Conservation (phyloP, 129 eudicot genomes). For the Lactuca saligna region DNA sequence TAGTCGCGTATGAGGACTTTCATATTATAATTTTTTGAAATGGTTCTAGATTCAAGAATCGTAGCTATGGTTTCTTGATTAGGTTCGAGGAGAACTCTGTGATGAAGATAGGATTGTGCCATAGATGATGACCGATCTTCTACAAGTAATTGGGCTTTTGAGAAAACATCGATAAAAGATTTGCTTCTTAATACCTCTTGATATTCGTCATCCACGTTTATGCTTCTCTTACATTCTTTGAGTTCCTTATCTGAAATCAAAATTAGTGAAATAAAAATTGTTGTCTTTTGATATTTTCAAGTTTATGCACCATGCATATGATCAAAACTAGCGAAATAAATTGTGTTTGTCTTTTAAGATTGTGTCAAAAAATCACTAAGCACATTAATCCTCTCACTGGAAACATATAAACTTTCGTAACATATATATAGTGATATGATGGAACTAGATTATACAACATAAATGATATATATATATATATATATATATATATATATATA, state of each 20-base stretch:
- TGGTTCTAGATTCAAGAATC: slow-evolving; percentile 39
- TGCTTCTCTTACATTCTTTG: slow-evolving; percentile 24
- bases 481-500: too few species aligned
- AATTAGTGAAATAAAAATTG: not conserved
- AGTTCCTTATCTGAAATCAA: slow-evolving; percentile 36
- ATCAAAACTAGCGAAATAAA: too few species aligned
- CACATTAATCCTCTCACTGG: too few species aligned
- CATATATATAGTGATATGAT: too few species aligned
- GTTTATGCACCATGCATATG: not conserved
- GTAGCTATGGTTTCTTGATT: slow-evolving; percentile 46
- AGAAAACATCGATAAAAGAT: slow-evolving; percentile 51
- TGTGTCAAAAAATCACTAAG: too few species aligned
- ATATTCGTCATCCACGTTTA: slow-evolving; percentile 59
- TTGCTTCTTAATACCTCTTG: slow-evolving; percentile 51
- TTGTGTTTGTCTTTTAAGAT: too few species aligned
- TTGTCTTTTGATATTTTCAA: not conserved
- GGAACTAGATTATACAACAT: too few species aligned
- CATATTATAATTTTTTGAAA: slow-evolving; percentile 26
- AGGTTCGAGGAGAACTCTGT: slow-evolving; percentile 45
- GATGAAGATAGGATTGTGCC: slow-evolving; percentile 23
- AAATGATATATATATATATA: too few species aligned
- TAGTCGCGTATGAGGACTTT: slow-evolving; percentile 44
- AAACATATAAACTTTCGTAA: too few species aligned
- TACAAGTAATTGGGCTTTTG: slow-evolving; percentile 44
- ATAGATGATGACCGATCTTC: slow-evolving; percentile 24